Conservation (phyloP, 257 asterid species). For the Plectranthus barbatus region DNA sequence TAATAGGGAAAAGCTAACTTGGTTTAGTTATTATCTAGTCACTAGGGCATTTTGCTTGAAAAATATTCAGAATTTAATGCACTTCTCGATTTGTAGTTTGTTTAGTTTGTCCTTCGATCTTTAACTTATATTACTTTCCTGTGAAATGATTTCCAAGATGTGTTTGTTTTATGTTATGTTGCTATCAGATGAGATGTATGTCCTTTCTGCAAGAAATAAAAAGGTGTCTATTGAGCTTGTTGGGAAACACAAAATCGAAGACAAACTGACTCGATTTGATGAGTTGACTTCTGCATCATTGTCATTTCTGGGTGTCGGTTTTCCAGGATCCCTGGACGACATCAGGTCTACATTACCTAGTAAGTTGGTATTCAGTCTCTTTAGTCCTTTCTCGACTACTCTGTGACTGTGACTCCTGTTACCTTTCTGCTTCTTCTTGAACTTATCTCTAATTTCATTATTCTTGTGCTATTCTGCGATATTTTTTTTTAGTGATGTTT, state of each 20-base stretch:
- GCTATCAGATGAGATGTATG: constrained; percentile 90
- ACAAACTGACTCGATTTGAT: constrained; percentile 70
- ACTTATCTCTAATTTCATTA: background rate
- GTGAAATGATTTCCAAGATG: constrained; percentile 7
- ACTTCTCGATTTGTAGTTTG: background rate
- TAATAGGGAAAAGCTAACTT: background rate
- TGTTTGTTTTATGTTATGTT: background rate
- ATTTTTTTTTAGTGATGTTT: background rate
- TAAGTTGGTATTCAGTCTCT: constrained; percentile 30
- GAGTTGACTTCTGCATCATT: constrained; percentile 76
- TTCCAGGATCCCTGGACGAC: constrained; percentile 41
- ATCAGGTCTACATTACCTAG: constrained; percentile 64
- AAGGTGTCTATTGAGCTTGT: constrained; percentile 76
- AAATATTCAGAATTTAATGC: background rate
- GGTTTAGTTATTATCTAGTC: background rate
- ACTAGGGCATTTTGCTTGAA: background rate
- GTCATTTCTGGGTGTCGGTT: constrained; percentile 67
- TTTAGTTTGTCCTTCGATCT: background rate
- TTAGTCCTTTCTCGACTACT: background rate
- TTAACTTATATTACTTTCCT: background rate
- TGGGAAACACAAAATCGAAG: constrained; percentile 77
- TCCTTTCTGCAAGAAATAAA: constrained; percentile 80
- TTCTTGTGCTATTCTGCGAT: background rate
- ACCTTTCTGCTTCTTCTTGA: background rate
- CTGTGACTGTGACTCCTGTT: background rate